Evolutionary conservation across 495 filamentous ascomycete species (phyloP), one percentile per base, ranked within the genome.

Genomic region (Halenospora varia): DNA sequence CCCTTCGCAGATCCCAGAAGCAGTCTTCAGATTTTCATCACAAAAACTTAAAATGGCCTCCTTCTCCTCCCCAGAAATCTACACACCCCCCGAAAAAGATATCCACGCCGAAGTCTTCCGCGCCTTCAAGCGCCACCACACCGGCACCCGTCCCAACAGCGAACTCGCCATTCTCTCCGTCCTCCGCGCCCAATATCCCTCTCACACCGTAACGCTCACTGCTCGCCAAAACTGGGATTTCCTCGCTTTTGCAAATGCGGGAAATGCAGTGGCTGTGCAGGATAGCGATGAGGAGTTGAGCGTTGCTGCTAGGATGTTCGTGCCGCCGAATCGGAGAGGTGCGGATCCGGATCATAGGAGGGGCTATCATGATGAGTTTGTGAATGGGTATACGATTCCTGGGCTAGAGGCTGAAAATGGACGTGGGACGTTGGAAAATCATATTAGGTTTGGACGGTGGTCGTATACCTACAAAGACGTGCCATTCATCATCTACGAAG

Each of bases 261-360:
- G 65, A 3, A 61, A 68, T 46, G 70, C 70, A 0, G 60, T 48
- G 0, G 41, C 56, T 1, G 55, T 60, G 26, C 51, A 51, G 61
- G 83, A 87, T 13, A 35, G 6, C 65, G 77, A 83, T n/a, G 64
- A 72, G 18, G 71, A 71, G 48, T 87, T 86, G 68, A 88, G 83
- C 66, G 70, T 77, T 25, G 69, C 68, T 69, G 10, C 71, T 73
- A n/a, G 75, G 73, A 10, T 87, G 86, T 64, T 62, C 64, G 10
- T 55, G 70, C 13, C 68, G 84, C 10, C 74, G 75, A 51, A 80
- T 86, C 10, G 81, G 84, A 6, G 84, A 79, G 79, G 84, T 83
- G 67, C 57, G 78, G n/a, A 77, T 77, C 0, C 63, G 80, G 48
- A 82, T 60, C 80, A 80, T 50, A 70, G 70, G 0, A 35, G 13